Base-by-base conservation (phyloP, 2,329 filamentous ascomycete genomes). In the Cladosporium halotolerans region DNA sequence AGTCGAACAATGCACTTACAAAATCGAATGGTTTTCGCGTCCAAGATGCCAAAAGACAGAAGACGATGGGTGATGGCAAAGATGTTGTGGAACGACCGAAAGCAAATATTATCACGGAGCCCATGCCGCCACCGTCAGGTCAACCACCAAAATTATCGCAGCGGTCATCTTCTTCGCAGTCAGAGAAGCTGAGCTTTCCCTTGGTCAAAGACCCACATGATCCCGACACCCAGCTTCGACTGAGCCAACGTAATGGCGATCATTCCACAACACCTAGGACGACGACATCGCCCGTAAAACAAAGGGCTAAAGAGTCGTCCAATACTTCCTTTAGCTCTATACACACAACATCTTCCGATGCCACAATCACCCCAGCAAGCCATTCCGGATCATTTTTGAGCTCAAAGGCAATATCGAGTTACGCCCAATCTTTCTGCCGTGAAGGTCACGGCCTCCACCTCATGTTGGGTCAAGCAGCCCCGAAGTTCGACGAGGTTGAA, bases 181-280 rank as follows among this genome's bases (percentile, higher is more conserved):
- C 64, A 58, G 63, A 76, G 57, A 76, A 74, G 18, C 72, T 89
- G 23, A 78, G 77, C 28, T 95, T 89, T 62, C 79, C 85, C 1
- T 80, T 90, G 10, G 87, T 92, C 18, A 95, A 95, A 69, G 82
- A 92, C 60, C 79, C 84, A 1, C 78, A 83, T 60, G 82, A 88
- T 60, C 78, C 81, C 4, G 76, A 76, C 55, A 87, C 85, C 0
- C 73, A 77, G 28, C 60, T 82, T 43, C 81, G 84, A 42, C 72
- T 89, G 31, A 89, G 85, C 62, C 88, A 92, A 66, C 54, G 48
- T 13, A 40, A 48, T 23, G 14, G 23, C 34, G n/a, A 11, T 19
- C 23, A 23, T 23, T 13, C 16, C 1, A 43, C 48, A 6, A 11
- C 32, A 14, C 16, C 14, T 32, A 51, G 36, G 9, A n/a, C n/a